These are phyloP conservation scores for Hericium rajendrae DNA, from an alignment of 768 basidiomycete genomes.

Conservation along the genomic window DNA sequence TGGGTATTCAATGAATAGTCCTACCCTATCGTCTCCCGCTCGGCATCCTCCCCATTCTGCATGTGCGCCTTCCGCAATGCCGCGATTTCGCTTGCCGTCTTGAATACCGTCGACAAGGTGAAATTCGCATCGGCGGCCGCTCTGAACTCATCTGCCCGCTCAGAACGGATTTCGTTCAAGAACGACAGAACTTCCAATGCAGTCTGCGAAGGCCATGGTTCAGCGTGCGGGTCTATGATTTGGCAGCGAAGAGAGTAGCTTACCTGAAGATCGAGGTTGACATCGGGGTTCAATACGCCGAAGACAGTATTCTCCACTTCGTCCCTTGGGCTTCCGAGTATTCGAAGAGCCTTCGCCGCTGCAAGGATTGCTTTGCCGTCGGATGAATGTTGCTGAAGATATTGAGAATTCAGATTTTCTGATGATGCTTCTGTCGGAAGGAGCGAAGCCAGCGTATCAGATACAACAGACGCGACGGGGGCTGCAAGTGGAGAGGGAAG, in stretches of 20 bases:
- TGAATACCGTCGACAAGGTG: constrained; percentile 59
- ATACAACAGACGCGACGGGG: constrained; percentile 41
- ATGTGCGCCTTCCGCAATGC: constrained; percentile 15
- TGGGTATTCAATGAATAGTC: not conserved
- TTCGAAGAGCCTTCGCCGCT: constrained; percentile 44
- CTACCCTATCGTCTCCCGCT: not conserved
- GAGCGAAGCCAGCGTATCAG: constrained; percentile 36
- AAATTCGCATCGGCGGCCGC: constrained; percentile 43
- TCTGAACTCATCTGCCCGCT: constrained; percentile 53
- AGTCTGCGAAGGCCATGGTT: constrained; percentile 30
- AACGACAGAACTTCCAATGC: constrained; percentile 40
- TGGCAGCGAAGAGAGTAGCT: constrained; percentile 5
- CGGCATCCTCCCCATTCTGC: constrained; percentile 3
- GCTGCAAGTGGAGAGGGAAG: constrained; percentile 34
- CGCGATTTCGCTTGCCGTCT: constrained; percentile 39
- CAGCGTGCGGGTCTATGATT: not conserved
- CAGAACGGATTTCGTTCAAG: constrained; percentile 39
- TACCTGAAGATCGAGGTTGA: constrained; percentile 41
- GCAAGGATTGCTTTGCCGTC: constrained; percentile 50
- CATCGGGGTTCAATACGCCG: constrained; percentile 32
- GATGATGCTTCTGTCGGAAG: constrained; percentile 48
- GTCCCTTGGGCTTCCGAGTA: constrained; percentile 36
- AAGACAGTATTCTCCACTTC: constrained; percentile 59
- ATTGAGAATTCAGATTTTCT: constrained; percentile 68
- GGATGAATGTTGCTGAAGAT: constrained; percentile 52